Evolutionary conservation across 1,139 yeast species (phyloP).

Genomic region (Spathaspora sp.): DNA sequence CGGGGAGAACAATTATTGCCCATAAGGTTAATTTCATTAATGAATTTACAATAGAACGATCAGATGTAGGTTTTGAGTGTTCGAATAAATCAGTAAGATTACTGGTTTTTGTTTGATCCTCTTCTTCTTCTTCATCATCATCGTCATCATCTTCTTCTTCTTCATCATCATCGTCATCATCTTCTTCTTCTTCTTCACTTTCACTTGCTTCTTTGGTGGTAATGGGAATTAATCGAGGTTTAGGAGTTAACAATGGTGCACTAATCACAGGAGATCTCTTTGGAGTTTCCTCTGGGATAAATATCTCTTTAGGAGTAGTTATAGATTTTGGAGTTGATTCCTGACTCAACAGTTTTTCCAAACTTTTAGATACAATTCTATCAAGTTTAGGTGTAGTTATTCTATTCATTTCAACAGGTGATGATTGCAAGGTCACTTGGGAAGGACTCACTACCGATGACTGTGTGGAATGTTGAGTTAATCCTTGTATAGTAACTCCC

Average conservation of each 20-base stretch:
- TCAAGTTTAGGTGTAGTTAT: not conserved
- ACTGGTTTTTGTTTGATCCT: not conserved
- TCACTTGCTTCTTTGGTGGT: conserved; percentile 11
- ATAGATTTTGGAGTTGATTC: conserved; percentile 3
- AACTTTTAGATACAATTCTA: not conserved
- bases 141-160: conserved; percentile 6
- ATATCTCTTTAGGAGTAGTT: conserved; percentile 5
- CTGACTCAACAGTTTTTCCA: not conserved
- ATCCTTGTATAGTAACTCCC: conserved; percentile 29
- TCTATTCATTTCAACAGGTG: not conserved
- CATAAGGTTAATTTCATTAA: conserved; percentile 23
- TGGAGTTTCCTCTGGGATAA: conserved; percentile 3
- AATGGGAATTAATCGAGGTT: conserved; percentile 20
- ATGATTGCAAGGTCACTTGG: too few species aligned
- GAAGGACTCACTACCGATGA: too few species aligned
- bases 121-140: conserved; percentile 9
- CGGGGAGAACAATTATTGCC: conserved; percentile 26
- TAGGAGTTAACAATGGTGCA: conserved; percentile 16
- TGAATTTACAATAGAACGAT: conserved; percentile 6
- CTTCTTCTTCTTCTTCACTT: conserved; percentile 15
- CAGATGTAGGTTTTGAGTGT: conserved; percentile 5
- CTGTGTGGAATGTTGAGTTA: not conserved
- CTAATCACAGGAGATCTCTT: not conserved
- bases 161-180: conserved; percentile 10
- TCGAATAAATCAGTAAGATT: too few species aligned